A percentile compares a stretch with the other conserved stretches of the same genome.
Evolutionary conservation across 2,329 filamentous ascomycete species (phyloP).

Genomic region (Clonostachys byssicola): DNA sequence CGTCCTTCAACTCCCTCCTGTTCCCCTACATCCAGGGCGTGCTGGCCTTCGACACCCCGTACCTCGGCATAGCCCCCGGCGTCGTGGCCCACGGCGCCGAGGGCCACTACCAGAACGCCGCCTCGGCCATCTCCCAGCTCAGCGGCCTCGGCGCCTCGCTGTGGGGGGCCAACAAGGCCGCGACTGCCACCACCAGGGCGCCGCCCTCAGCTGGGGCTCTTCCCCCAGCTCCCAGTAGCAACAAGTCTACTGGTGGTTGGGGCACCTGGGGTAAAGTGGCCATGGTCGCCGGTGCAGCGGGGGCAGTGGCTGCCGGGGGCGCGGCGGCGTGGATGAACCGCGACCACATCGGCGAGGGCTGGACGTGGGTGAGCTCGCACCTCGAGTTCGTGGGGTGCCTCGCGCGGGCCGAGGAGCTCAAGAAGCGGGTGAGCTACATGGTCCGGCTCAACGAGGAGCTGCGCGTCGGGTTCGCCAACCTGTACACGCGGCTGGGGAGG

Average conservation of each 20-base stretch:
- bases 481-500: constrained; percentile 80
- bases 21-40: constrained; percentile 91
- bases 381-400: constrained; percentile 92
- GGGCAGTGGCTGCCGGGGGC: constrained; percentile 75
- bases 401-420: constrained; percentile 77
- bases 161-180: constrained; percentile 46
- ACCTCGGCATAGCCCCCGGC: constrained; percentile 74
- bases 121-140: constrained; percentile 65
- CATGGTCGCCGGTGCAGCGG: constrained; percentile 80
- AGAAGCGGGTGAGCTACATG: constrained; percentile 66
- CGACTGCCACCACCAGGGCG: constrained; percentile 19
- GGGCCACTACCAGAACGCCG: constrained; percentile 71
- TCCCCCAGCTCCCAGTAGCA: constrained; percentile 17
- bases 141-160: constrained; percentile 64
- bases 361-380: constrained; percentile 82
- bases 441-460: constrained; percentile 60
- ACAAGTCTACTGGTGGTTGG: constrained; percentile 44
- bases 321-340: constrained; percentile 84
- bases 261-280: constrained; percentile 81
- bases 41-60: constrained; percentile 92
- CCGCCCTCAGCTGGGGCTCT: constrained; percentile 12
- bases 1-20: constrained; percentile 63
- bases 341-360: constrained; percentile 72
- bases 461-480: constrained; percentile 73
- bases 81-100: constrained; percentile 86